phyloP scores from a whole-genome alignment of 768 basidiomycete genomes.

The Lactifluus subvellereus region DNA sequence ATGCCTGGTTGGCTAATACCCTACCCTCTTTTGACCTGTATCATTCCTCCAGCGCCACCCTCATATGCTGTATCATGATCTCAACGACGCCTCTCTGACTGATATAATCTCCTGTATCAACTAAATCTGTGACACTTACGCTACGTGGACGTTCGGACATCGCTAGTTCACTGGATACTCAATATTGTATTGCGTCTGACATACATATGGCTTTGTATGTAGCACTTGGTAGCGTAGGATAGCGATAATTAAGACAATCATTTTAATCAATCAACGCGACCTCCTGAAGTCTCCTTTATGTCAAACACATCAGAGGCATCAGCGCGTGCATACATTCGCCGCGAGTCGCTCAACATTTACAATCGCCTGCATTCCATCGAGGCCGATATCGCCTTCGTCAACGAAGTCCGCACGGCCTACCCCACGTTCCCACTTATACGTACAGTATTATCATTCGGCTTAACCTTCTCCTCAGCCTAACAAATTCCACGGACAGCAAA shows the following conservation, averaged over 20 bases:
- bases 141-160: neutral
- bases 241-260: neutral
- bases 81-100: neutral
- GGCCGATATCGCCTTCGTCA: constrained; percentile 70
- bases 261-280: neutral
- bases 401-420: constrained; percentile 44
- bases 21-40: neutral
- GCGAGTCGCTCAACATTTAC: constrained; percentile 70
- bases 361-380: constrained; percentile 85
- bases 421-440: constrained; percentile 51
- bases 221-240: neutral
- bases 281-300: neutral
- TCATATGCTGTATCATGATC: neutral
- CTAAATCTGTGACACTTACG: neutral
- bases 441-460: constrained; percentile 30
- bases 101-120: neutral
- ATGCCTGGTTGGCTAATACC: constrained; percentile 20
- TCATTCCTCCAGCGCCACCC: neutral
- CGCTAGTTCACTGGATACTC: neutral
- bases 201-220: neutral
- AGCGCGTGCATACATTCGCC: constrained; percentile 49
- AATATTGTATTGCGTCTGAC: neutral
- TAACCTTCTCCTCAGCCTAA: neutral
- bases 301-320: constrained; percentile 12
- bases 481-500: constrained; percentile 52